Conservation (phyloP, 2,329 filamentous ascomycete genomes). For the Cercospora janseana region DNA sequence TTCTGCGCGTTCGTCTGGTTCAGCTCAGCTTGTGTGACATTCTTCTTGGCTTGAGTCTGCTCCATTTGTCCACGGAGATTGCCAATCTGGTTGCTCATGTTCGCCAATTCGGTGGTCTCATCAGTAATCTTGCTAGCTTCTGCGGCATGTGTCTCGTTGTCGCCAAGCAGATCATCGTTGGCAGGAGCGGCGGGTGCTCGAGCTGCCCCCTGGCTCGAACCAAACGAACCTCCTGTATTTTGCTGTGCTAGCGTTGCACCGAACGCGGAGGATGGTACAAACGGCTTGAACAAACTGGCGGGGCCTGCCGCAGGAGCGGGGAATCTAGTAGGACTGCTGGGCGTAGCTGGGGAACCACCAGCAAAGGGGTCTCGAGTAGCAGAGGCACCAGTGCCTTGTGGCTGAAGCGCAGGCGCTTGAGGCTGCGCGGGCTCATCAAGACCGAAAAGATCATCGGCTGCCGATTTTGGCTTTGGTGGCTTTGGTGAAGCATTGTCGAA, state of each 20-base stretch:
- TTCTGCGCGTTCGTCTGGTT: constrained; percentile 82
- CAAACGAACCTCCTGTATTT: constrained; percentile 63
- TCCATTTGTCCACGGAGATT: constrained; percentile 92
- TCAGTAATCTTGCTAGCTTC: constrained; percentile 82
- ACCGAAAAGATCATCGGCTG: constrained; percentile 90
- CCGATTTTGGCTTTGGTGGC: constrained; percentile 65
- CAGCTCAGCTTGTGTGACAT: constrained; percentile 75
- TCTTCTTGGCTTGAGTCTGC: constrained; percentile 80
- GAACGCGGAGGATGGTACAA: constrained; percentile 88
- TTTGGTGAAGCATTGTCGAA: constrained; percentile 51
- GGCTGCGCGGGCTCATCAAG: constrained; percentile 68
- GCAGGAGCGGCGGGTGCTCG: constrained; percentile 34
- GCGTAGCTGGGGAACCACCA: constrained; percentile 49
- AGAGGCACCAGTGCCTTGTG: constrained; percentile 74
- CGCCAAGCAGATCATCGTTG: constrained; percentile 80
- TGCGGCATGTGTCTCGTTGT: constrained; percentile 71
- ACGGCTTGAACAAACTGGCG: constrained; percentile 71
- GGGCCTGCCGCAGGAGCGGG: constrained; percentile 35
- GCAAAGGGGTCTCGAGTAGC: constrained; percentile 60
- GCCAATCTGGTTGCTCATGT: constrained; percentile 92
- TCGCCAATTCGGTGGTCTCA: constrained; percentile 89
- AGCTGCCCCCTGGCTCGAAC: constrained; percentile 30
- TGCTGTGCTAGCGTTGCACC: constrained; percentile 78
- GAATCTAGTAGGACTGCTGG: constrained; percentile 52
- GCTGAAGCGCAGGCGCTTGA: constrained; percentile 54